Conservation (phyloP, 176 grass and related monocot species). For the Cocos nucifera region DNA sequence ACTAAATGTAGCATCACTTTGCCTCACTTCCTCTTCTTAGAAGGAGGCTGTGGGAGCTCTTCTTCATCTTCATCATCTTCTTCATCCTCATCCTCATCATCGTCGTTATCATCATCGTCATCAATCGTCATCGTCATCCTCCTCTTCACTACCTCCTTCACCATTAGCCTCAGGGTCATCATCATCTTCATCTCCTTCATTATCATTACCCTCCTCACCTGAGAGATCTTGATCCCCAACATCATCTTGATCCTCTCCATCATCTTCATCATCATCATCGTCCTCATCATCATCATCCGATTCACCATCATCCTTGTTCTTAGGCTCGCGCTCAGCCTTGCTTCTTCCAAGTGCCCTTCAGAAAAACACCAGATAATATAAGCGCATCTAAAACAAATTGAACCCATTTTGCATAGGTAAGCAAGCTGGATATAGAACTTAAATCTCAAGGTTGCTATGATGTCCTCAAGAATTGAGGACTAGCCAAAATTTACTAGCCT, state of each 20-base stretch:
- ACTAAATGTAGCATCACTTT: not conserved
- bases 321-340: conserved; percentile 16
- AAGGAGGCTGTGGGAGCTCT: conserved; percentile 31
- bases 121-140: not conserved
- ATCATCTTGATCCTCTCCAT: conserved; percentile 24
- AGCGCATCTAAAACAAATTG: too few species aligned
- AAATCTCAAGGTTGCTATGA: too few species aligned
- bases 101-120: not conserved
- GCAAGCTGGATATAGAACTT: too few species aligned
- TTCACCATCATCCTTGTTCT: conserved; percentile 45
- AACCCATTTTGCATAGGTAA: too few species aligned
- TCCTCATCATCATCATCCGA: conserved; percentile 45
- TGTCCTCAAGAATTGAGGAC: too few species aligned
- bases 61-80: conserved; percentile 31
- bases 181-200: conserved; percentile 25
- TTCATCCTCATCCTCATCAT: conserved; percentile 6
- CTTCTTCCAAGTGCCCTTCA: conserved; percentile 24
- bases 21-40: conserved; percentile 45
- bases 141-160: conserved; percentile 25
- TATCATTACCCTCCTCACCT: conserved; percentile 20
- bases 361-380: not conserved
- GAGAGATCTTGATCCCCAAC: conserved; percentile 20
- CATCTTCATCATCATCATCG: conserved; percentile 17
- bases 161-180: conserved; percentile 34
- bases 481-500: too few species aligned